Evolutionary conservation across 2,329 filamentous ascomycete genomes (phyloP), one percentile per base, ranked within the genome.

Genomic region (Neoarthrinium moseri): DNA sequence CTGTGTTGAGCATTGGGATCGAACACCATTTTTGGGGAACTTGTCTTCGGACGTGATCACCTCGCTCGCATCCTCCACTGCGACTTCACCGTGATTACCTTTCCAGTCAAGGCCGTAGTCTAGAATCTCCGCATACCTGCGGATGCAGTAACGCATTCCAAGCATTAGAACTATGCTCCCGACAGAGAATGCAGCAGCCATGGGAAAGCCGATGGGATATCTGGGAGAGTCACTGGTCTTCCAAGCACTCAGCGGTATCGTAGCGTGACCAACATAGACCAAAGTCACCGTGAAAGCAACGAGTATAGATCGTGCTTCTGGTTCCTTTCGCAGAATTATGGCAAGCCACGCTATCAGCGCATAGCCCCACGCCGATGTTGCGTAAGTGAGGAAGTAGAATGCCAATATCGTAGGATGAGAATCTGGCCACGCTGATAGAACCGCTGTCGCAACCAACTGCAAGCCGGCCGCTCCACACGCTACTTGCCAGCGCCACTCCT

Each of bases 401-500:
- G 52, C 57, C 48, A 67, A 52, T 15, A 67, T 55, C 6, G 63
- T 59, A 4, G 58, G 57, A 26, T 59, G 56, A 13, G 64, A 55
- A 0, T 64, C 50, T 0, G 65, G 64, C 63, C 65, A 67, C 0
- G 48, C 60, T 20, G 61, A 62, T 4, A 68, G 55, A 0, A 68
- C 63, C 3, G 58, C 52, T 1, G 67, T 55, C 40, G 64, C 59
- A 8, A 67, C 43, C 2, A 60, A 57, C 18, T 41, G 38, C 4
- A 41, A 12, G 17, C 8, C 26, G n/a, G 38, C 38, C 6, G 38
- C 26, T 12, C 57, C 62, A 12, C 60, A 54, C 34, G 60, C 64
- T 21, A 69, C 57, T 47, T 69, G 66, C 66, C 66, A 69, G 6
- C 66, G 59, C 66, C 66, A 69, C 20, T 58, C 59, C 49, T 67